Evolutionary conservation across 192 early-diverging fungal species (phyloP).

Genomic region (Borealophlyctis nickersoniae): DNA sequence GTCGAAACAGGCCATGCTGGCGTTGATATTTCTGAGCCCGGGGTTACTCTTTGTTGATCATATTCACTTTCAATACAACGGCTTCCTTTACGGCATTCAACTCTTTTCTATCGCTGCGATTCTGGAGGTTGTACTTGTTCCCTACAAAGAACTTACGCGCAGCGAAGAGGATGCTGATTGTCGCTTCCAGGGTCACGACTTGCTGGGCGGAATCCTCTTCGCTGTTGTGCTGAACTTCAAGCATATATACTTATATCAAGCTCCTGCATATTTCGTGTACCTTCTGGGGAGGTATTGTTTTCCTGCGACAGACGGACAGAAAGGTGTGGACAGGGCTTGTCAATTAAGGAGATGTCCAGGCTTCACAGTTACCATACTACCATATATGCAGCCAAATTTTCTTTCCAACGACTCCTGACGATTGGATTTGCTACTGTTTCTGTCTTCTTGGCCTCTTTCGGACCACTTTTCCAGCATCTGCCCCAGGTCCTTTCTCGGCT

Average conservation of each 20-base stretch:
- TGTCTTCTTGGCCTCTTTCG: conserved; percentile 79
- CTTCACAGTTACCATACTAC: too few relatives aligned
- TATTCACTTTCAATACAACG: conserved; percentile 99
- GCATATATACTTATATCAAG: conserved; percentile 84
- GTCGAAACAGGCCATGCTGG: conserved; percentile 60
- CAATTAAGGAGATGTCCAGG: conserved; percentile 1
- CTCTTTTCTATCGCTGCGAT: conserved; percentile 74
- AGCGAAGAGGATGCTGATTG: background rate
- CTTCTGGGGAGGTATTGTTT: conserved; percentile 78
- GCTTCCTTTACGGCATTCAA: conserved; percentile 79
- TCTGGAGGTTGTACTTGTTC: conserved; percentile 45
- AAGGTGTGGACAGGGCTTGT: too few relatives aligned
- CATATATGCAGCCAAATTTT: conserved; percentile 32
- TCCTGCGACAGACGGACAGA: conserved; percentile 22
- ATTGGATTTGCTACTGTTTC: conserved; percentile 62
- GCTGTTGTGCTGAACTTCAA: conserved; percentile 92
- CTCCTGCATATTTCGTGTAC: conserved; percentile 90
- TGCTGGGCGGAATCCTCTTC: conserved; percentile 74
- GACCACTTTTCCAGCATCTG: conserved; percentile 76
- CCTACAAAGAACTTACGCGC: background rate
- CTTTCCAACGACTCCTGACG: conserved; percentile 44
- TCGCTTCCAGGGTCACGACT: conserved; percentile 43
- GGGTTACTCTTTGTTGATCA: conserved; percentile 80
- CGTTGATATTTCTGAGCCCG: conserved; percentile 58
- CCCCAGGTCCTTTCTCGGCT: conserved; percentile 76